Percentiles rank a stretch among this genome's conserved stretches.
phyloP scores from a whole-genome alignment of 2,329 filamentous ascomycete species.

The Trichoderma lentiforme region DNA sequence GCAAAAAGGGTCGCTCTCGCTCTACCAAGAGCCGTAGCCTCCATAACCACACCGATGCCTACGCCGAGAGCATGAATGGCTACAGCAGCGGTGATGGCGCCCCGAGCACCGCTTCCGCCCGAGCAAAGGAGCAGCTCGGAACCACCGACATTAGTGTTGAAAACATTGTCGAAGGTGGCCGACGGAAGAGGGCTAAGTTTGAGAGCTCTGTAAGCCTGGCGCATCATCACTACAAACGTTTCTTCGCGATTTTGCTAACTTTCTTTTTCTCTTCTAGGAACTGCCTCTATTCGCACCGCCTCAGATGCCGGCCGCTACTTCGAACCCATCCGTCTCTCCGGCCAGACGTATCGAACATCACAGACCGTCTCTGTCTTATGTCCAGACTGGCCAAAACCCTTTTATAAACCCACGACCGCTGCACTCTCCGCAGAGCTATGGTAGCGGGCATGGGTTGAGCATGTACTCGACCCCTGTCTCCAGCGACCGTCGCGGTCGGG shows the following conservation, averaged over 20 bases:
- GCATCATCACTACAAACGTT: not conserved
- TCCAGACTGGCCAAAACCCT: constrained; percentile 71
- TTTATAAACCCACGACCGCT: constrained; percentile 75
- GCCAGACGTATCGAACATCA: constrained; percentile 71
- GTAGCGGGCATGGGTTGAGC: constrained; percentile 42
- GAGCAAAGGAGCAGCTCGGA: constrained; percentile 79
- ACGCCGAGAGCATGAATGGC: constrained; percentile 64
- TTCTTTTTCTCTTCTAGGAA: constrained; percentile 59
- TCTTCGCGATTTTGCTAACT: constrained; percentile 32
- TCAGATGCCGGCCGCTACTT: constrained; percentile 89
- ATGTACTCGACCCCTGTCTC: constrained; percentile 62
- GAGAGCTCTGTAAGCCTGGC: constrained; percentile 83
- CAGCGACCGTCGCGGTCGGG: constrained; percentile 64
- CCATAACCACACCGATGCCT: constrained; percentile 54
- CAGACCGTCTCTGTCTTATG: constrained; percentile 71
- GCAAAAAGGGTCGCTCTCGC: constrained; percentile 67
- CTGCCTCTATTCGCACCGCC: constrained; percentile 91
- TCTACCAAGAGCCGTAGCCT: constrained; percentile 62
- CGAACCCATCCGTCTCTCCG: constrained; percentile 94
- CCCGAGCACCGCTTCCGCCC: constrained; percentile 67
- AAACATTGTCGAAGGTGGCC: constrained; percentile 95
- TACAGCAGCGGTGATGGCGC: constrained; percentile 88
- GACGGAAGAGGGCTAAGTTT: constrained; percentile 89
- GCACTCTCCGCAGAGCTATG: constrained; percentile 79
- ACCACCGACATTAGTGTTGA: constrained; percentile 97